phyloP scores from a whole-genome alignment of 805 yeast species.

The Metschnikowia orientalis region DNA sequence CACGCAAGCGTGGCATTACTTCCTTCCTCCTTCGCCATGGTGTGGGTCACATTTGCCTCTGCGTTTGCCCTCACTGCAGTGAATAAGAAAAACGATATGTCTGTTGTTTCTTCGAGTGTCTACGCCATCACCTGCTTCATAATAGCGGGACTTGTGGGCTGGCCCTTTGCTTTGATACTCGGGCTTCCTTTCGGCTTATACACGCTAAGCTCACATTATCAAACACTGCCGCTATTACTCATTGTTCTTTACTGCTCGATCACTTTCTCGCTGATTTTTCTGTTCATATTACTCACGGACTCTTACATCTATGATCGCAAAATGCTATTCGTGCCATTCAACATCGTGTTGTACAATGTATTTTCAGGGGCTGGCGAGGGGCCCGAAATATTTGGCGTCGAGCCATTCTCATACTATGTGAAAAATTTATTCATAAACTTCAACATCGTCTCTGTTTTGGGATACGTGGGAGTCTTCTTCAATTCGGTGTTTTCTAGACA shows the following conservation, averaged over 20 bases:
- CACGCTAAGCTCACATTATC: constrained; percentile 16
- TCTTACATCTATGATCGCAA: constrained; percentile 53
- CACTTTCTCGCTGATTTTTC: constrained; percentile 19
- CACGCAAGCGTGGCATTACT: constrained; percentile 84
- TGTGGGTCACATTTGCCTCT: constrained; percentile 42
- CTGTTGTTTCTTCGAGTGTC: constrained; percentile 10
- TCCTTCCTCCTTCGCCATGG: constrained; percentile 74
- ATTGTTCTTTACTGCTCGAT: constrained; percentile 10
- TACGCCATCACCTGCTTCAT: constrained; percentile 34
- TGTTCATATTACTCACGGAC: constrained; percentile 45
- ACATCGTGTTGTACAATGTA: constrained; percentile 81
- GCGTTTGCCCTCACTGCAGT: constrained; percentile 31
- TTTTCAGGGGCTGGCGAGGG: constrained; percentile 65
- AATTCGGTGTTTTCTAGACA: constrained; percentile 16
- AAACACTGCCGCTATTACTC: constrained; percentile 11
- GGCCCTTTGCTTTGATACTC: constrained; percentile 80
- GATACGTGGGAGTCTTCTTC: constrained; percentile 33
- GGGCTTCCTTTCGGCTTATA: constrained; percentile 56
- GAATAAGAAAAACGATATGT: constrained; percentile 4
- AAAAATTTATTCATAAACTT: constrained; percentile 71
- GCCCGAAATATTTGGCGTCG: constrained; percentile 87
- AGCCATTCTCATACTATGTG: constrained; percentile 69
- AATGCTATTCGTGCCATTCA: constrained; percentile 67
- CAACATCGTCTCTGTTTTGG: constrained; percentile 48
- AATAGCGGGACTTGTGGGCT: constrained; percentile 77